A percentile compares a stretch with the other conserved stretches of the same genome.
Conservation (phyloP, 495 filamentous ascomycete species). For the Friedmanniomyces endolithicus region DNA sequence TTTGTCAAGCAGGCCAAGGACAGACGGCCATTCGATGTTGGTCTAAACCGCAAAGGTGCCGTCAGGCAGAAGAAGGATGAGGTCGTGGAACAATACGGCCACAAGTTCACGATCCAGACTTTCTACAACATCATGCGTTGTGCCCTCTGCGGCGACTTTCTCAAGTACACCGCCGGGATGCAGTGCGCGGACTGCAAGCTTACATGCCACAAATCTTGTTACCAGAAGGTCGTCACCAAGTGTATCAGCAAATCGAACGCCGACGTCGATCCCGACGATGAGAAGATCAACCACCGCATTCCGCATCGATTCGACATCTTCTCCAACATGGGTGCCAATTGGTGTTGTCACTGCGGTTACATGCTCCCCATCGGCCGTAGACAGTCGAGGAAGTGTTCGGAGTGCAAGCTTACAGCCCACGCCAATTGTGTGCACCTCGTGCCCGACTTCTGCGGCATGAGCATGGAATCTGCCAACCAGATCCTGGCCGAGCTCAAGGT, state of each 20-base stretch:
- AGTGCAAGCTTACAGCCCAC: conserved; percentile 87
- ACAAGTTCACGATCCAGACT: conserved; percentile 95
- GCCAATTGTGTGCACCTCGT: conserved; percentile 87
- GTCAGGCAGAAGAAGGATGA: conserved; percentile 96
- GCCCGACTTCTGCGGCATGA: conserved; percentile 98
- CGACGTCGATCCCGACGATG: conserved; percentile 94
- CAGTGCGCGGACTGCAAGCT: conserved; percentile 99
- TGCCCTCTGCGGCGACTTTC: conserved; percentile 91
- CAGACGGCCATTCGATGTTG: conserved; percentile 57
- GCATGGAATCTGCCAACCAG: conserved; percentile 91
- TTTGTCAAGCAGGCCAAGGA: conserved; percentile 67
- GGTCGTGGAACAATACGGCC: conserved; percentile 92
- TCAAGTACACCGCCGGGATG: conserved; percentile 97
- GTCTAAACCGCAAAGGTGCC: conserved; percentile 87
- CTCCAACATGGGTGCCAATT: conserved; percentile 93
- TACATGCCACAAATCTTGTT: conserved; percentile 96
- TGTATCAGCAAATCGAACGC: conserved; percentile 99
- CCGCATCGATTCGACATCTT: conserved; percentile 92
- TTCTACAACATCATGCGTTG: conserved; percentile 99
- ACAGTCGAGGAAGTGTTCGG: conserved; percentile 82
- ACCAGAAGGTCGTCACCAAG: conserved; percentile 94
- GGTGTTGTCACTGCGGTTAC: conserved; percentile 98
- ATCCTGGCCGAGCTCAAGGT: conserved; percentile 59
- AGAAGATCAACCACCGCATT: conserved; percentile 98
- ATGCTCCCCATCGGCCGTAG: conserved; percentile 94